Base-by-base conservation (phyloP, 83 land plant species). In the Larix sibirica region DNA sequence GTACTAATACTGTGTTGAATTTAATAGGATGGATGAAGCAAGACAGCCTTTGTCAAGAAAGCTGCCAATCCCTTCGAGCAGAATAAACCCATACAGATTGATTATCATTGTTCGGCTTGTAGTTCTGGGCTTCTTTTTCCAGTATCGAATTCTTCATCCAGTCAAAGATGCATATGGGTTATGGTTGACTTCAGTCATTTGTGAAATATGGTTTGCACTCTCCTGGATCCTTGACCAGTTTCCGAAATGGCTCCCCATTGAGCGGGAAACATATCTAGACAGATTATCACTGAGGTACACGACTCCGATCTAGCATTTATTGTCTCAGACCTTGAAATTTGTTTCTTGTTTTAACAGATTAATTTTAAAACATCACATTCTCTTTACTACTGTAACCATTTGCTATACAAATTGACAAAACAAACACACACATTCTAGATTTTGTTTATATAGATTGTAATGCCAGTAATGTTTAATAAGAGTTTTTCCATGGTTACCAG, bases 201-300 rank as follows among this genome's bases (percentile, higher is more conserved):
- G 95, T 63, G 95, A 93, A 79, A 94, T 94, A 21, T 94, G 96
- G 96, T 94, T 94, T 80, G 96, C 96, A 12, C 42, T 94, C 56
- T 94, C 96, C 24, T 94, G 96, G 96, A 90, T 94, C 60, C 96
- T 94, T 59, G 96, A 94, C 83, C 96, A 93, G 90, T 93, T 93
- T 82, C 95, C 95, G 54, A 93, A 93, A 79, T 93, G 95, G 95
- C 88, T 87, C 81, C 96, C 96, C 13, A 90, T 94, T 68, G 94
- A 94, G 62, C 93, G 96, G 24, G 96, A 94, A 81, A 94, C 96
- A 18, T 94, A 94, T 66, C 89, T 94, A 79, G 96, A 94, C 83
- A 90, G 96, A 26, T 93, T 94, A 47, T 92, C 95, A 23, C 78
- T 94, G 21, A 92, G 96, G 96, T 94, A 81, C 67, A 28, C 14